phyloP scores from a whole-genome alignment of 2,329 filamentous ascomycete species.

The Pseudophaeomoniella oleicola region DNA sequence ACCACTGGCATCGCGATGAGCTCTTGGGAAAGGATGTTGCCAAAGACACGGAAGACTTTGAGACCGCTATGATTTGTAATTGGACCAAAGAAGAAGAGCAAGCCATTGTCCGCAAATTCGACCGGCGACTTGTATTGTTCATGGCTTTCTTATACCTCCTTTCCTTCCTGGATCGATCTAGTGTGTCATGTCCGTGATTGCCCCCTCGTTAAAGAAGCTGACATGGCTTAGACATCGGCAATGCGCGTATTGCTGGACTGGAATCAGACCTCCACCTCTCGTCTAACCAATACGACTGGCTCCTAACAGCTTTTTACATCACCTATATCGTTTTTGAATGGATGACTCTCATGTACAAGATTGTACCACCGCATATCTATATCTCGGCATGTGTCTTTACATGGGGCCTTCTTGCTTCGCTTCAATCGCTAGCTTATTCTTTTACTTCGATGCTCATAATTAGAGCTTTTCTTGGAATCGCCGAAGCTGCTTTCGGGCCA shows the following conservation, averaged over 20 bases:
- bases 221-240: slow-evolving; percentile 36
- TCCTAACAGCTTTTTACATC: slow-evolving; percentile 49
- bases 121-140: slow-evolving; percentile 63
- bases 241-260: slow-evolving; percentile 47
- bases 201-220: slow-evolving; percentile 6
- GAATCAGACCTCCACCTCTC: slow-evolving; percentile 38
- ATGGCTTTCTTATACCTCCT: slow-evolving; percentile 72
- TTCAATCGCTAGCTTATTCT: slow-evolving; percentile 40
- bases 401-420: slow-evolving; percentile 62
- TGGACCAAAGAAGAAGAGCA: slow-evolving; percentile 52
- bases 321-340: slow-evolving; percentile 51
- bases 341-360: slow-evolving; percentile 49
- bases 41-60: neutral
- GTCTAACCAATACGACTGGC: slow-evolving; percentile 44
- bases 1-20: no score
- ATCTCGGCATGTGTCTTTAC: slow-evolving; percentile 48
- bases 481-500: slow-evolving; percentile 48
- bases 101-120: slow-evolving; percentile 58
- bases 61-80: no score
- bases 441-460: slow-evolving; percentile 32
- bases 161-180: slow-evolving; percentile 74
- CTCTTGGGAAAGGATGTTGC: no score
- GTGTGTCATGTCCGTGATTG: slow-evolving; percentile 31
- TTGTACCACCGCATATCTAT: slow-evolving; percentile 47
- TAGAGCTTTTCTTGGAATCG: slow-evolving; percentile 33